Base-by-base conservation (phyloP, 768 basidiomycete genomes). In the Serendipita sp. region DNA sequence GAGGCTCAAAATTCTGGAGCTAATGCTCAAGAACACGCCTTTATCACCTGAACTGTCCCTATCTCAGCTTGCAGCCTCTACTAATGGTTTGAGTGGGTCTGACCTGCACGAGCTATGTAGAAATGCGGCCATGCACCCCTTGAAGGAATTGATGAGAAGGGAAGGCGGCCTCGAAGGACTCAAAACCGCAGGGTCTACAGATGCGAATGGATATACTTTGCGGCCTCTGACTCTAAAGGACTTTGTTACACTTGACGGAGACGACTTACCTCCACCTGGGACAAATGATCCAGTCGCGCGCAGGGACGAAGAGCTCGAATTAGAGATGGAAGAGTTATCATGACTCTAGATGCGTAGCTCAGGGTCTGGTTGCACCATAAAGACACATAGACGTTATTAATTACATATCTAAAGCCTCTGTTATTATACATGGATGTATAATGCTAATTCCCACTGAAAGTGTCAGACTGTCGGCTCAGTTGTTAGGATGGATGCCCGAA, bases 41-140 rank as follows among this genome's bases (percentile, higher is more conserved):
- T 77, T 93, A 0, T 79, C 81, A 3, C 75, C 84, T 0, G 74
- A 77, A 2, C 86, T 96, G 71, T 77, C 83, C 0, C 70, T 94
- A 16, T 73, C 78, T 7, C 58, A 71, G 1, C 80, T 99, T 3
- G 92, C 91, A 2, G 74, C 78, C 16, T 78, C 80, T 36, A 83
- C 92, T 0, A 82, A 83, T 23, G 88, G 90, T 1, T 76, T 84
- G 30, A 94, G 92, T 1, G 94, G 95, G 3, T 92, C 91, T 2
- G 95, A 97, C 73, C 75, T 98, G 64, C 83, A 86, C 69, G 95
- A 99, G 75, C 77, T 94, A 13, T 97, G 94, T 73, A 80, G 95
- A 64, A 92, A 85, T 69, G 94, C 95, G 1, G 93, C 91, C 0
- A 95, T 97, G 92, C 81, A 85, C 0, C 91, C 92, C 3, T 87